Base-by-base conservation (phyloP, 768 basidiomycete species). In the Tulasnella sp. region DNA sequence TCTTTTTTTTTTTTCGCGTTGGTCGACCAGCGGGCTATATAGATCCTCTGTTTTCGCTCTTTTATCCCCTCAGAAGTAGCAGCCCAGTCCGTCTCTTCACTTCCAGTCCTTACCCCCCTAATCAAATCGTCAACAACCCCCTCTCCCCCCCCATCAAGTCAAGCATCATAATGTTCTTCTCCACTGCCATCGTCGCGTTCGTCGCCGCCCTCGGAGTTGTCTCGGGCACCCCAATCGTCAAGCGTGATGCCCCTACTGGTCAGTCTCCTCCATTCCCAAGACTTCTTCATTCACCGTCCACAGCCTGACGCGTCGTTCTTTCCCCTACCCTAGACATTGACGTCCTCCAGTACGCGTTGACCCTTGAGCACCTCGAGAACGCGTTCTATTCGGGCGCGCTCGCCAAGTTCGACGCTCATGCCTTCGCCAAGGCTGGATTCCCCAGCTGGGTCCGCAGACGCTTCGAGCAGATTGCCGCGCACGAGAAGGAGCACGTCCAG, bases 361-460 rank as follows among this genome's bases (percentile, higher is more conserved):
- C 73, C 8, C 70, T 80, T 43, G 77, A 80, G 65, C 73, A 77
- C 49, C 65, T 82, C 31, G 74, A 75, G 50, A 69, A 68, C 60
- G 68, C 73, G 2, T 78, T 79, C 66, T 81, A 80, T 67, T 63
- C 60, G 1, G 63, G 68, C 24, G 74, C 69, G 0, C 72, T 84
- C n/a, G 65, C 62, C 24, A 73, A 76, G 53, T 81, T 76, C 70
- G 67, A 73, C 55, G 67, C 69, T 10, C 62, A 72, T 22, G 77
- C 72, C 49, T 77, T 77, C 66, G 59, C 60, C 22, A 54, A 66
- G 38, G 74, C 72, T 27, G 74, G 73, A 27, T 69, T 71, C 65
- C 69, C 68, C 17, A 60, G 64, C 59, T 74, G 71, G 68, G 73
- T 72, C 48, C 70, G 73, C 57, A 70, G 70, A 9, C 66, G 72